Evolutionary conservation across 371 early-diverging fungal genomes (phyloP).

Genomic region (Rhizopus delemar): DNA sequence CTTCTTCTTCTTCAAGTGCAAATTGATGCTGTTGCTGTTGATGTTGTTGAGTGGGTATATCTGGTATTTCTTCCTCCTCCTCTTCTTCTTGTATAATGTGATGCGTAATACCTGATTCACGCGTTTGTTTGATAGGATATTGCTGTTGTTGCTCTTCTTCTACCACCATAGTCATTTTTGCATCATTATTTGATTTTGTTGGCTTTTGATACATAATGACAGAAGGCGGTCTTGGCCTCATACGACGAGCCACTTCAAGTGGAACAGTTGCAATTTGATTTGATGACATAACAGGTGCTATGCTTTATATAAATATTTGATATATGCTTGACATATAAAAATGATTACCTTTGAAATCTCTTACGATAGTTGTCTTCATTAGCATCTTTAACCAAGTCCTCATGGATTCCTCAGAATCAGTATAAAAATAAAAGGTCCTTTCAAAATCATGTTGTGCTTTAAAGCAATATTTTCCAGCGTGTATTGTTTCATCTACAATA

Average conservation of each 20-base stretch:
- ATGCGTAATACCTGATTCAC: constrained; percentile 28
- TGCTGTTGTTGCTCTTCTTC: constrained; percentile 32
- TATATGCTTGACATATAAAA: constrained; percentile 2
- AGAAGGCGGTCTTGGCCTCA: constrained; percentile 70
- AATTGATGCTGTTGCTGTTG: constrained; percentile 5
- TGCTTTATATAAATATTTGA: neutral
- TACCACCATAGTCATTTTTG: constrained; percentile 28
- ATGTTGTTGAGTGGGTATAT: constrained; percentile 5
- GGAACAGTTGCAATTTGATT: constrained; percentile 67
- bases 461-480: constrained; percentile 70
- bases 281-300: constrained; percentile 69
- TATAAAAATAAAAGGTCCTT: constrained; percentile 66
- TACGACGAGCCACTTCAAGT: constrained; percentile 60
- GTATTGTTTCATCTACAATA: constrained; percentile 61
- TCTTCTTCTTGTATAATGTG: constrained; percentile 9
- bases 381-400: constrained; percentile 65
- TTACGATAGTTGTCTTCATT: constrained; percentile 74
- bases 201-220: constrained; percentile 46
- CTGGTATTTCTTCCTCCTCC: constrained; percentile 7
- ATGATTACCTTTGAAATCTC: constrained; percentile 50
- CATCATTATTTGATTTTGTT: constrained; percentile 17
- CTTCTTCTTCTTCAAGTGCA: constrained; percentile 27
- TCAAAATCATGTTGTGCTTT: constrained; percentile 68
- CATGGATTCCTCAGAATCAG: constrained; percentile 60
- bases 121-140: constrained; percentile 14